A percentile compares a stretch with the other conserved stretches of the same genome.
These are phyloP conservation scores for Soucietia sequanensis DNA, from an alignment of 805 yeast species.

Conservation along the genomic window DNA sequence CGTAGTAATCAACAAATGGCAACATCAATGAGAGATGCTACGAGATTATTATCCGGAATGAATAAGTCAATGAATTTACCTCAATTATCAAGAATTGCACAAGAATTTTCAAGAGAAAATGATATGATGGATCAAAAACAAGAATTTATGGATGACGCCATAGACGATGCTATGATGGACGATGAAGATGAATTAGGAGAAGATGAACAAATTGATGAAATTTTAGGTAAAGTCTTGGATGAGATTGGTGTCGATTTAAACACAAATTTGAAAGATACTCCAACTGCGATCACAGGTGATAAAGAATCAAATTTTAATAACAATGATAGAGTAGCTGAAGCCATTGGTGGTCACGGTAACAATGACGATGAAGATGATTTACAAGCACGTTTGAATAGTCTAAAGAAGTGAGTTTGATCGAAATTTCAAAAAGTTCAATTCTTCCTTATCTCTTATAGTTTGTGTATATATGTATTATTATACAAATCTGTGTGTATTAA, in stretches of 20 bases:
- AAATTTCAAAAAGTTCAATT: no score
- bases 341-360: conserved; percentile 41
- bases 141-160: conserved; percentile 98
- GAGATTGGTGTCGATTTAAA: conserved; percentile 91
- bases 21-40: conserved; percentile 90
- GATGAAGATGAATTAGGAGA: conserved; percentile 71
- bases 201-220: conserved; percentile 88
- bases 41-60: conserved; percentile 80
- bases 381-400: conserved; percentile 83
- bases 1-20: conserved; percentile 95
- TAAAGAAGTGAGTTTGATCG: conserved; percentile 52
- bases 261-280: conserved; percentile 46
- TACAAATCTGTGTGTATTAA: no score
- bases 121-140: conserved; percentile 98
- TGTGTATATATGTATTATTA: no score
- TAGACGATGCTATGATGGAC: conserved; percentile 94
- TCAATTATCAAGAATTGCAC: conserved; percentile 81
- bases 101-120: conserved; percentile 92
- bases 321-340: conserved; percentile 49
- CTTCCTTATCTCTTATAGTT: no score
- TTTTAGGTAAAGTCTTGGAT: conserved; percentile 87
- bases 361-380: conserved; percentile 69
- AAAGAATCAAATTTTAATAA: conserved; percentile 38
- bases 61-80: conserved; percentile 89
- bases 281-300: conserved; percentile 30